A percentile compares a stretch with the other conserved stretches of the same genome.
Conservation (phyloP, 306 rosid species). For the Pyrus pyrifolia region DNA sequence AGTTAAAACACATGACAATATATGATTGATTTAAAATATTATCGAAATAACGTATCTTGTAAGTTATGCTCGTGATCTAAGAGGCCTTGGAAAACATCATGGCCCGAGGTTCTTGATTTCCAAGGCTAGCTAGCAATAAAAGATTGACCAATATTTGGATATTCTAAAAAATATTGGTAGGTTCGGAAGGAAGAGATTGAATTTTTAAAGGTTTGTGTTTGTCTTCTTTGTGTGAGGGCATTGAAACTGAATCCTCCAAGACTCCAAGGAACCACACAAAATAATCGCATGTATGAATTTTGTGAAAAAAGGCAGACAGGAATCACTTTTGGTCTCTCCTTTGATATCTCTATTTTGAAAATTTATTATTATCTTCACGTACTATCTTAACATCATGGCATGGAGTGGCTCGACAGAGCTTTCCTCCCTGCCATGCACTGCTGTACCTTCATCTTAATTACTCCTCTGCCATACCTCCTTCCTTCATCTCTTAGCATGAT, state of each 20-base stretch:
- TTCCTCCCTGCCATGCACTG: slow-evolving; percentile 3
- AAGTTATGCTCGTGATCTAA: not conserved
- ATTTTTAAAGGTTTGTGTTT: slow-evolving; percentile 16
- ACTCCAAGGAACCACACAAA: slow-evolving; percentile 24
- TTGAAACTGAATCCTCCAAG: slow-evolving; percentile 8
- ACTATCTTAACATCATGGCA: slow-evolving; percentile 28
- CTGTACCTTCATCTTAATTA: slow-evolving; percentile 18
- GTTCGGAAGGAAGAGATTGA: not conserved
- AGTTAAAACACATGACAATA: not conserved
- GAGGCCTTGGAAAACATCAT: not conserved
- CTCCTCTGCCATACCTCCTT: slow-evolving; percentile 1
- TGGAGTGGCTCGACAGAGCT: slow-evolving; percentile 25
- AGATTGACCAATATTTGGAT: not conserved
- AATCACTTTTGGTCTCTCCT: slow-evolving; percentile 31
- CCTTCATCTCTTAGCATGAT: slow-evolving; percentile 19
- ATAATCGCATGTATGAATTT: slow-evolving; percentile 15
- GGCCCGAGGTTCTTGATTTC: slow-evolving; percentile 20
- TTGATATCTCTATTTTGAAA: slow-evolving; percentile 33
- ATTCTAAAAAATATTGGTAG: not conserved
- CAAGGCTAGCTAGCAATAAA: not conserved
- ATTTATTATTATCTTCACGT: slow-evolving; percentile 6
- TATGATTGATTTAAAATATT: not conserved
- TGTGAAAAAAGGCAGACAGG: slow-evolving; percentile 49
- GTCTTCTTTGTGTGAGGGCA: slow-evolving; percentile 19
- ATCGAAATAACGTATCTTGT: no score